phyloP scores from a whole-genome alignment of 345 rosid genomes.

The Bruguiera parviflora region DNA sequence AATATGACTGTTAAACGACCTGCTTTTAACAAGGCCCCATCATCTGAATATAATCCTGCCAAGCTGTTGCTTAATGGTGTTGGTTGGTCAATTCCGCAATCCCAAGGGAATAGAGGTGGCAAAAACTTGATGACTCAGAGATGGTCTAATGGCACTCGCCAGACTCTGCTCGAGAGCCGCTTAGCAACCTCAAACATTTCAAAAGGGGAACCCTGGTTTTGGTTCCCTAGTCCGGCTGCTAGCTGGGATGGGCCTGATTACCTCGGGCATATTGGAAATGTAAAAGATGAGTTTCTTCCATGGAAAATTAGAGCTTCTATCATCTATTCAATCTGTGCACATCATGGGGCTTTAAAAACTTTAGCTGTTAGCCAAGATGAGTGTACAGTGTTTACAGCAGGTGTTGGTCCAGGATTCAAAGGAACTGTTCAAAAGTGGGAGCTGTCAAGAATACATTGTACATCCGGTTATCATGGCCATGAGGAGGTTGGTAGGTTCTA shows the following conservation, averaged over 20 bases:
- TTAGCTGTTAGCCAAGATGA: slow-evolving; percentile 81
- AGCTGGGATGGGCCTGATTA: slow-evolving; percentile 85
- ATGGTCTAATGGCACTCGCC: slow-evolving; percentile 32
- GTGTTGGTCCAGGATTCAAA: slow-evolving; percentile 83
- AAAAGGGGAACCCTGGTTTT: slow-evolving; percentile 76
- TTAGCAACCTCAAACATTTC: slow-evolving; percentile 42
- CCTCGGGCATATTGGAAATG: slow-evolving; percentile 63
- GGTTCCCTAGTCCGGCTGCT: slow-evolving; percentile 87
- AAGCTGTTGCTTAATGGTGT: slow-evolving; percentile 76
- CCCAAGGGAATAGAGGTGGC: slow-evolving; percentile 55
- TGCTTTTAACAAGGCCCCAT: slow-evolving; percentile 35
- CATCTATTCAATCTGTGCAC: slow-evolving; percentile 70
- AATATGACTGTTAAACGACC: slow-evolving; percentile 41
- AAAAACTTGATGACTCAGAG: slow-evolving; percentile 56
- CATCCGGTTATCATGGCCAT: slow-evolving; percentile 85
- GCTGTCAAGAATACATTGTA: slow-evolving; percentile 66
- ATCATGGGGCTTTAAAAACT: slow-evolving; percentile 81
- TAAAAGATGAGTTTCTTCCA: slow-evolving; percentile 68
- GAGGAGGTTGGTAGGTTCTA: slow-evolving; percentile 72
- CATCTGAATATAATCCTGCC: slow-evolving; percentile 66
- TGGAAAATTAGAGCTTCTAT: slow-evolving; percentile 86
- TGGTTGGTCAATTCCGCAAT: slow-evolving; percentile 75
- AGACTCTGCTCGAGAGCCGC: slow-evolving; percentile 33
- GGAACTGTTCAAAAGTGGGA: slow-evolving; percentile 97
- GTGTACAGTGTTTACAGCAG: slow-evolving; percentile 80